Evolutionary conservation across 106 monocot genomes (phyloP).

Genomic region (Cymbidium sinense): DNA sequence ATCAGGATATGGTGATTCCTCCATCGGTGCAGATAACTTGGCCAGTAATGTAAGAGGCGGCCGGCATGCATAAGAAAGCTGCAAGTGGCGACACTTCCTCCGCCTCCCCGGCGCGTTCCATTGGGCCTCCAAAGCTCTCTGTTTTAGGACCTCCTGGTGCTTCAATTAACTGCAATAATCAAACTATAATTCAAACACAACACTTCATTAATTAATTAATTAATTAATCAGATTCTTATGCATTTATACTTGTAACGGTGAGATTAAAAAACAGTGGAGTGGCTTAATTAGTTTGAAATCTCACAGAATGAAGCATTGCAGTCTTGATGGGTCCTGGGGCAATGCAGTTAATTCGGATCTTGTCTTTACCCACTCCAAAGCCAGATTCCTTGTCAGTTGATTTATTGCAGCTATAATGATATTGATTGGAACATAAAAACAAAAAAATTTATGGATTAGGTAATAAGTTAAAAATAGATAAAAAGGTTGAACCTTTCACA

Average conservation of each 20-base stretch:
- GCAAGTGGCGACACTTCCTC: conserved; percentile 15
- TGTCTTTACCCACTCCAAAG: conserved; percentile 15
- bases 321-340: conserved; percentile 12
- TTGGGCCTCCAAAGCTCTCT: neutral
- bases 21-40: conserved; percentile 23
- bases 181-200: neutral
- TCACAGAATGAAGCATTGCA: neutral
- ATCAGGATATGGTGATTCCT: conserved; percentile 3
- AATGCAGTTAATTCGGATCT: conserved; percentile 10
- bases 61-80: conserved; percentile 20
- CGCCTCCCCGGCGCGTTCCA: conserved; percentile 13
- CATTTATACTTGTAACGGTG: no score
- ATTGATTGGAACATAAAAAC: no score
- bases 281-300: no score
- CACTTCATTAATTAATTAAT: neutral
- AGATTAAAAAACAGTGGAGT: no score
- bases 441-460: no score
- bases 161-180: neutral
- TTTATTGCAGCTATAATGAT: conserved; percentile 5
- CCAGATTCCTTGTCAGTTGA: conserved; percentile 12
- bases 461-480: no score
- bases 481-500: no score
- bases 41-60: conserved; percentile 26
- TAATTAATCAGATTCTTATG: no score
- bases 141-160: neutral